Percentiles rank a stretch among this genome's conserved stretches.
phyloP scores from a whole-genome alignment of 106 monocot species.

The Cymbidium sinense region DNA sequence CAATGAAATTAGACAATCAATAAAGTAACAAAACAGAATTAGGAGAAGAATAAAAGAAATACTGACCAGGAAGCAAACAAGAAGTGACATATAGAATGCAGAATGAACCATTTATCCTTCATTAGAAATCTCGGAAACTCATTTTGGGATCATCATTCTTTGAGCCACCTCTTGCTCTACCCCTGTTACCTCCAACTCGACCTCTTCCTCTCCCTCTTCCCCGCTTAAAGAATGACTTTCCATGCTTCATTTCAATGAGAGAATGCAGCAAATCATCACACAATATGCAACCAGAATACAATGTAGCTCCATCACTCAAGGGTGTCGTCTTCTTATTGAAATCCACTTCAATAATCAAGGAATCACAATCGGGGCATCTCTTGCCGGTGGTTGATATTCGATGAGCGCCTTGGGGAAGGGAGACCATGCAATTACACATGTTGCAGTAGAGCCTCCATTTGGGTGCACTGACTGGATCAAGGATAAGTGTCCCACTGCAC shows the following conservation, averaged over 20 bases:
- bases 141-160: slow-evolving; percentile 76
- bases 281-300: slow-evolving; percentile 77
- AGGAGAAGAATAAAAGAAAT: background rate
- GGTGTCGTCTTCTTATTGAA: slow-evolving; percentile 93
- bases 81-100: background rate
- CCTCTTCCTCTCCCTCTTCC: slow-evolving; percentile 63
- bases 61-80: no score
- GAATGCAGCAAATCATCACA: slow-evolving; percentile 92
- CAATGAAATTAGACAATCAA: no score
- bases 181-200: slow-evolving; percentile 36
- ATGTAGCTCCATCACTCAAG: slow-evolving; percentile 54
- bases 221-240: slow-evolving; percentile 52
- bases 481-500: slow-evolving; percentile 78
- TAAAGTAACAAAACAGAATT: background rate
- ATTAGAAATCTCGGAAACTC: slow-evolving; percentile 91
- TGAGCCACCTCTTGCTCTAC: slow-evolving; percentile 37
- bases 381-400: slow-evolving; percentile 58
- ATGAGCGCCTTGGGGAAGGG: slow-evolving; percentile 80
- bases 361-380: slow-evolving; percentile 69
- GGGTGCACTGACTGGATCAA: slow-evolving; percentile 84
- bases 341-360: slow-evolving; percentile 78
- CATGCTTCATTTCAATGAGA: slow-evolving; percentile 85
- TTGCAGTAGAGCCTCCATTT: slow-evolving; percentile 93
- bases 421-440: slow-evolving; percentile 78
- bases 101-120: background rate